Evolutionary conservation across 2,329 filamentous ascomycete genomes (phyloP).

Genomic region (Colletotrichum destructivum): DNA sequence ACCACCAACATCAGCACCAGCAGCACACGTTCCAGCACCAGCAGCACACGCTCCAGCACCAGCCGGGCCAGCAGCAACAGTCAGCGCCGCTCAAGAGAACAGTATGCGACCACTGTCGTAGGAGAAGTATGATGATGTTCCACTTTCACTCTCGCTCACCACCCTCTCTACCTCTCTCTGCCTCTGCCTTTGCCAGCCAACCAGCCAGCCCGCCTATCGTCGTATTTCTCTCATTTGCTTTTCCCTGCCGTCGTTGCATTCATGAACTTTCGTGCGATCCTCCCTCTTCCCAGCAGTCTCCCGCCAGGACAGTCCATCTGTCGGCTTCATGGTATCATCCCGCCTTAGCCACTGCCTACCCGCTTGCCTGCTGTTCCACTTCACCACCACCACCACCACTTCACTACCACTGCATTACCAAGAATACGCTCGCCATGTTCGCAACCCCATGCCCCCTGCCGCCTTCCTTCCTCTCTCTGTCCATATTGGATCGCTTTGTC

Average conservation of each 20-base stretch:
- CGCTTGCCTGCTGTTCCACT: conserved; percentile 14
- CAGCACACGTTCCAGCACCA: not conserved
- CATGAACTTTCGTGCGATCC: conserved; percentile 44
- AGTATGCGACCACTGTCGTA: conserved; percentile 63
- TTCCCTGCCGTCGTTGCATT: conserved; percentile 14
- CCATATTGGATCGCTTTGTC: not conserved
- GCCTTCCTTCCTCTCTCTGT: not conserved
- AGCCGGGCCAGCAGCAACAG: conserved; percentile 26
- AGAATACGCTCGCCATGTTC: conserved; percentile 42
- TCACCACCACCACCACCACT: conserved; percentile 20
- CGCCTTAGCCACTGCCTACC: conserved; percentile 8
- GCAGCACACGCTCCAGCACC: not conserved
- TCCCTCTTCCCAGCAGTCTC: conserved; percentile 43
- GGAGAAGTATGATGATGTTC: conserved; percentile 57
- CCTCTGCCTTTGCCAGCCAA: no score
- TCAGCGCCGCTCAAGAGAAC: conserved; percentile 51
- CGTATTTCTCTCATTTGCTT: conserved; percentile 7
- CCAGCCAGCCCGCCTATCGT: not conserved
- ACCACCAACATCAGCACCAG: not conserved
- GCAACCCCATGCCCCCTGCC: conserved; percentile 12
- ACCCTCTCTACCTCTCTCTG: no score
- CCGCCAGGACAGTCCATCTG: conserved; percentile 40
- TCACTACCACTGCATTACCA: not conserved
- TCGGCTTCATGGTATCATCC: conserved; percentile 35
- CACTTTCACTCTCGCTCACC: conserved; percentile 19